phyloP scores from a whole-genome alignment of 1,139 yeast genomes.

The Taphrina wiesneri region DNA sequence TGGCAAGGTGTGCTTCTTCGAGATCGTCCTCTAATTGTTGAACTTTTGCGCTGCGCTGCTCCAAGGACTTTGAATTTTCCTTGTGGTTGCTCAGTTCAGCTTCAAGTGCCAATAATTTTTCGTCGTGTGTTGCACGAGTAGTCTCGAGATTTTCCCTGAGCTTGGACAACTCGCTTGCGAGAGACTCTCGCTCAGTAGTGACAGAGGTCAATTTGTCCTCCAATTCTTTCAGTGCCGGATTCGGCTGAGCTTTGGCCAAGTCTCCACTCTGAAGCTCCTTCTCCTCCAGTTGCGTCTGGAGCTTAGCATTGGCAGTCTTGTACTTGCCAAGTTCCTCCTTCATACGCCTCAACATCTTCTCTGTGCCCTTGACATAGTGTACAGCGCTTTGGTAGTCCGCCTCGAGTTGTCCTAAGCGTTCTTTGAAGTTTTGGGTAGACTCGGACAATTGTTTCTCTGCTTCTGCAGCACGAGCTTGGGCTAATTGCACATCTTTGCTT shows the following conservation, averaged over 20 bases:
- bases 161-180: constrained; percentile 4
- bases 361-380: constrained; percentile 39
- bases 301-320: constrained; percentile 34
- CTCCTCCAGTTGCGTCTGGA: constrained; percentile 34
- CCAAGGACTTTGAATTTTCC: background rate
- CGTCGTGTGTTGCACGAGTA: background rate
- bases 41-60: background rate
- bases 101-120: constrained; percentile 11
- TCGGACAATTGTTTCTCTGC: constrained; percentile 35
- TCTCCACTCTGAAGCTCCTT: background rate
- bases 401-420: constrained; percentile 37
- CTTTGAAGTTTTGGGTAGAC: constrained; percentile 34
- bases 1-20: constrained; percentile 22
- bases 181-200: constrained; percentile 1
- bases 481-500: constrained; percentile 18
- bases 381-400: constrained; percentile 38
- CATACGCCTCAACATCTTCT: constrained; percentile 38
- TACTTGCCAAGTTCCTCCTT: constrained; percentile 38
- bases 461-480: constrained; percentile 33
- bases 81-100: background rate
- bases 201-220: constrained; percentile 5
- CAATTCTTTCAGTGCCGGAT: constrained; percentile 7
- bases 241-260: background rate
- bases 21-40: constrained; percentile 29
- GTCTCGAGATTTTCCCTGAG: background rate